A percentile compares a stretch with the other conserved stretches of the same genome.
Conservation (phyloP, 106 monocot species). For the Acorus gramineus region DNA sequence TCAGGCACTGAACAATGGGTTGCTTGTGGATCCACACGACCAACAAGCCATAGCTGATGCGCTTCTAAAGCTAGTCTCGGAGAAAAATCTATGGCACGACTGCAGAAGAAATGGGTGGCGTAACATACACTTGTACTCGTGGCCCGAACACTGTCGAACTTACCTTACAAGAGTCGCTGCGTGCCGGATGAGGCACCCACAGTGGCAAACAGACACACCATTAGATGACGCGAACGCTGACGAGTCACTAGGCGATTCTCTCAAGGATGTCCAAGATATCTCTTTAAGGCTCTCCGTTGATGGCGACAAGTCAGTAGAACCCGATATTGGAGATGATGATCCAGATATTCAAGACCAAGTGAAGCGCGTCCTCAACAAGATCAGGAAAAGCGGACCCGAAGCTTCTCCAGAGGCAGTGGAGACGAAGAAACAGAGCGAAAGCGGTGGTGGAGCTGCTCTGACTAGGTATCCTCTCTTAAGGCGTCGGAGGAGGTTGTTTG, state of each 20-base stretch:
- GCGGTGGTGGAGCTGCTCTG: background rate
- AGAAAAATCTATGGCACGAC: conserved; percentile 81
- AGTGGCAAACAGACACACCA: conserved; percentile 84
- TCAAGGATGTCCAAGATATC: conserved; percentile 79
- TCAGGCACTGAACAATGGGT: conserved; percentile 89
- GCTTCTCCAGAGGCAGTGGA: conserved; percentile 1
- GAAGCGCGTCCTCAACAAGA: conserved; percentile 56
- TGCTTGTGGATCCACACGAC: conserved; percentile 88
- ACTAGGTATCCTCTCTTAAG: conserved; percentile 69
- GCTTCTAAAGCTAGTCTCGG: conserved; percentile 75
- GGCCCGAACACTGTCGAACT: conserved; percentile 93
- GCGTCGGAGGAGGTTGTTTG: conserved; percentile 59
- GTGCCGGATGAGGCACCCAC: conserved; percentile 85
- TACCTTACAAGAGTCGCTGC: conserved; percentile 85
- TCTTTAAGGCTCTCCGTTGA: conserved; percentile 71
- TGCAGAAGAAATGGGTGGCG: conserved; percentile 77
- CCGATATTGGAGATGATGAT: conserved; percentile 12
- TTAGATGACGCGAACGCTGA: conserved; percentile 26
- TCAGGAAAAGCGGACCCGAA: conserved; percentile 29
- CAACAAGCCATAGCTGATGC: conserved; percentile 85
- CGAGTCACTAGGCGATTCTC: conserved; percentile 71
- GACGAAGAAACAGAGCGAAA: conserved; percentile 14
- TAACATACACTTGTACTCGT: conserved; percentile 91
- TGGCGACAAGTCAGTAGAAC: conserved; percentile 40
- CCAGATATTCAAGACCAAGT: conserved; percentile 66